Conservation (phyloP, 306 rosid species). For the Rosa persica region DNA sequence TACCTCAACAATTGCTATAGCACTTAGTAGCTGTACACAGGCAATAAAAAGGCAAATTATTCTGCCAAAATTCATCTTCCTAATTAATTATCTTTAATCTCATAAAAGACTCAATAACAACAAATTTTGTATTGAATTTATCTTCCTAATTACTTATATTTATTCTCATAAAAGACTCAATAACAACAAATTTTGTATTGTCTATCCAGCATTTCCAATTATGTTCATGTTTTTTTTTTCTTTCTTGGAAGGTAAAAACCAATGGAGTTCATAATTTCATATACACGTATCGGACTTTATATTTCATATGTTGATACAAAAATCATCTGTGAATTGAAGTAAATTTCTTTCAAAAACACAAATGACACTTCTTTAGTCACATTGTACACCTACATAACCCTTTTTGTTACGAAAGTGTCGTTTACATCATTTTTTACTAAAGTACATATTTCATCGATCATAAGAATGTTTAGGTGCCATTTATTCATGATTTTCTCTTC, state of each 20-base stretch:
- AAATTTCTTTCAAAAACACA: neutral
- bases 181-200: neutral
- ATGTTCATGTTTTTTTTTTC: neutral
- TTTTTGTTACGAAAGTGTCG: neutral
- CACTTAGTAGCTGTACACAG: conserved; percentile 21
- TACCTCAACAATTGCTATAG: conserved; percentile 7
- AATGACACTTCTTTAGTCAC: neutral
- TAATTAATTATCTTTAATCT: conserved; percentile 27
- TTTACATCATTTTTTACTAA: too few species aligned
- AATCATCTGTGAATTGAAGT: neutral
- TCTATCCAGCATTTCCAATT: neutral
- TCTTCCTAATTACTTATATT: conserved; percentile 26
- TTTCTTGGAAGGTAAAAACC: too few species aligned
- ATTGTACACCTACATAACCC: neutral
- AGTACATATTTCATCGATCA: neutral
- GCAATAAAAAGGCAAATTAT: conserved; percentile 16
- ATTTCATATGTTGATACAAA: neutral
- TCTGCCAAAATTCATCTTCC: conserved; percentile 35
- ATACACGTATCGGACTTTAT: neutral
- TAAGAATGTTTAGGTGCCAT: neutral
- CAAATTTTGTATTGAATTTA: conserved; percentile 12
- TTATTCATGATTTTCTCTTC: neutral
- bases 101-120: neutral
- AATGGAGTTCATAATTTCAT: neutral
- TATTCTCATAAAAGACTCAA: conserved; percentile 17